phyloP scores from a whole-genome alignment of 305 asterid species.

The Euphrasia arctica region DNA sequence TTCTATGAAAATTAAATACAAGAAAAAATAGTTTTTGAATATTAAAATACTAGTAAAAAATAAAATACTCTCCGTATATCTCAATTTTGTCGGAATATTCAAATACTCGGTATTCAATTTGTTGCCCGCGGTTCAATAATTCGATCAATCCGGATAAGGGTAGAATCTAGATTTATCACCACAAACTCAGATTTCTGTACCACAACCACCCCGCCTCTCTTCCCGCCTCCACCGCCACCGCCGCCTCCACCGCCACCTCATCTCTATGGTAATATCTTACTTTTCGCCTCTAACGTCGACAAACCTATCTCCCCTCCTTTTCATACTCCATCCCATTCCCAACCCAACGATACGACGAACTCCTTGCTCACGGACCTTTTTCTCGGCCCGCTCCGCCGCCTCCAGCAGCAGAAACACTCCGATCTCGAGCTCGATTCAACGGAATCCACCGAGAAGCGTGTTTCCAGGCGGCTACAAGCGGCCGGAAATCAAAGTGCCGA shows the following conservation, averaged over 20 bases:
- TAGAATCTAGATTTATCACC: conserved; percentile 7
- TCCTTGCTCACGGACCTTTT: conserved; percentile 25
- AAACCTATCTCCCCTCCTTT: conserved; percentile 35
- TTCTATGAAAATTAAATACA: too few species aligned
- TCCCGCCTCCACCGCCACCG: background rate
- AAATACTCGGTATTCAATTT: conserved; percentile 9
- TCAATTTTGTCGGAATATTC: background rate
- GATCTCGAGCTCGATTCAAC: conserved; percentile 34
- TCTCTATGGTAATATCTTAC: conserved; percentile 47
- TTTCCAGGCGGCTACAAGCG: conserved; percentile 99
- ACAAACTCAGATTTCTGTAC: conserved; percentile 1
- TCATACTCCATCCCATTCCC: conserved; percentile 33
- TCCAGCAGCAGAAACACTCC: conserved; percentile 18
- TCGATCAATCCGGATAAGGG: conserved; percentile 29
- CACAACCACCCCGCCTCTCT: background rate
- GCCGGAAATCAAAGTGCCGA: conserved; percentile 84
- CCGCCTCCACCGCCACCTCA: conserved; percentile 5
- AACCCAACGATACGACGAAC: conserved; percentile 21
- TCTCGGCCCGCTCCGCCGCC: conserved; percentile 28
- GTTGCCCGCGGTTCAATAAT: conserved; percentile 33
- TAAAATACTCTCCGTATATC: too few species aligned
- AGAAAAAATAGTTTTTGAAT: too few species aligned
- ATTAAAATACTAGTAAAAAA: too few species aligned
- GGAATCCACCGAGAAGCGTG: conserved; percentile 58
- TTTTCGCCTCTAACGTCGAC: conserved; percentile 34